Evolutionary conservation across 2,329 filamentous ascomycete genomes (phyloP).

Genomic region (Lecanicillium sp.): DNA sequence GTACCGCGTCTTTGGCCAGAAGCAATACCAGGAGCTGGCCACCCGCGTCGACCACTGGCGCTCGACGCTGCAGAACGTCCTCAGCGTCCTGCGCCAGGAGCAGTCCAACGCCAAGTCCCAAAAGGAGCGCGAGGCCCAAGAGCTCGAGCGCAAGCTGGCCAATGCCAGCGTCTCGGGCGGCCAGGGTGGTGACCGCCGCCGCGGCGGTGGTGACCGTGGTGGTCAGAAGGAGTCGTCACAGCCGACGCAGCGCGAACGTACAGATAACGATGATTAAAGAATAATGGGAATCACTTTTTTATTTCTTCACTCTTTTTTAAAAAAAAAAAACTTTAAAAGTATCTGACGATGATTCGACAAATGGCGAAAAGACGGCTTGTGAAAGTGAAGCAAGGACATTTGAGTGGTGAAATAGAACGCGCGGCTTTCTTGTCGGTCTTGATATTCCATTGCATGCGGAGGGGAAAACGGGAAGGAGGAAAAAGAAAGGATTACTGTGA

Average conservation of each 20-base stretch:
- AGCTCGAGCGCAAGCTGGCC: conserved; percentile 60
- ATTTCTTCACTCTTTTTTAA: neutral
- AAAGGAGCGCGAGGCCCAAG: conserved; percentile 69
- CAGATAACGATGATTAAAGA: conserved; percentile 49
- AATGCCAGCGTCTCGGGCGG: conserved; percentile 27
- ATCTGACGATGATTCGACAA: too few relatives aligned
- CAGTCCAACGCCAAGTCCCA: conserved; percentile 70
- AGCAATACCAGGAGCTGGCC: conserved; percentile 95
- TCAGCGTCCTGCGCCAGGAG: conserved; percentile 71
- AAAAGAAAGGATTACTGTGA: neutral
- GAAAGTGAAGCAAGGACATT: too few relatives aligned
- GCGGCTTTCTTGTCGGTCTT: too few relatives aligned
- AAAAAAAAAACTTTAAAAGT: too few relatives aligned
- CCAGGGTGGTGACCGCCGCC: conserved; percentile 19
- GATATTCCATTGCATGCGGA: too few relatives aligned
- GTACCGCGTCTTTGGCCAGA: conserved; percentile 94
- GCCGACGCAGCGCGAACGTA: conserved; percentile 33
- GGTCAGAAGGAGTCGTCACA: conserved; percentile 13
- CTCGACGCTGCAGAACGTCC: conserved; percentile 69
- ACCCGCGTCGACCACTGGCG: conserved; percentile 89
- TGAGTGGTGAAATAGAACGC: too few relatives aligned
- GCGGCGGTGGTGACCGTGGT: conserved; percentile 24
- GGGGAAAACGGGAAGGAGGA: neutral
- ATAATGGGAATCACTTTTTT: neutral
- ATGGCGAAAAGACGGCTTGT: too few relatives aligned